Conservation (phyloP, 2,329 filamentous ascomycete species). For the Alternaria solani region DNA sequence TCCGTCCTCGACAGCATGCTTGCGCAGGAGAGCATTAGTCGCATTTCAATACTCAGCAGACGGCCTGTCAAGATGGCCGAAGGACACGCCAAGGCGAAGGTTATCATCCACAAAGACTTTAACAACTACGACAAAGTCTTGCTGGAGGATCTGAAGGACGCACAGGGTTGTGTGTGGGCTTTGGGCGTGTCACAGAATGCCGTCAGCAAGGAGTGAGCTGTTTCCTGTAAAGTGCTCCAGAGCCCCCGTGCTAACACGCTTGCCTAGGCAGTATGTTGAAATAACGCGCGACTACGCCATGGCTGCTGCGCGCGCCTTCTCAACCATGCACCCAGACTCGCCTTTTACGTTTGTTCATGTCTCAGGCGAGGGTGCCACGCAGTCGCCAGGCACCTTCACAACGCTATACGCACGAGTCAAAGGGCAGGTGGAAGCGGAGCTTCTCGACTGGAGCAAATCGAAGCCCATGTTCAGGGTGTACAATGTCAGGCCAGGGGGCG, state of each 20-base stretch:
- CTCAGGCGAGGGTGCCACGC: slow-evolving; percentile 70
- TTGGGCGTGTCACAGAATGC: slow-evolving; percentile 70
- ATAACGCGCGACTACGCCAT: slow-evolving; percentile 74
- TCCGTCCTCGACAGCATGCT: slow-evolving; percentile 52
- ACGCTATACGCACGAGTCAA: slow-evolving; percentile 70
- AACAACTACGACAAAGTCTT: slow-evolving; percentile 65
- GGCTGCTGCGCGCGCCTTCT: slow-evolving; percentile 68
- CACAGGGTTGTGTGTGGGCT: slow-evolving; percentile 76
- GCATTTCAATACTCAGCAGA: slow-evolving; percentile 73
- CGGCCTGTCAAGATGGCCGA: slow-evolving; percentile 70
- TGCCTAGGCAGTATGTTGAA: slow-evolving; percentile 65
- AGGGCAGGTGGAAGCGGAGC: slow-evolving; percentile 68
- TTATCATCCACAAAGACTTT: slow-evolving; percentile 75
- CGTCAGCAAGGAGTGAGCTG: slow-evolving; percentile 65
- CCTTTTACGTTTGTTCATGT: slow-evolving; percentile 76
- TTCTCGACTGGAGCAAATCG: slow-evolving; percentile 62
- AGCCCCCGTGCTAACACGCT: background rate
- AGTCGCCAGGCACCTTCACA: slow-evolving; percentile 64
- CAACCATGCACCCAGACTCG: slow-evolving; percentile 55
- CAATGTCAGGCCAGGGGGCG: slow-evolving; percentile 66
- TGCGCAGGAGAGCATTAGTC: slow-evolving; percentile 60
- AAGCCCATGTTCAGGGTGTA: slow-evolving; percentile 62
- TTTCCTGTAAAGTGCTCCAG: background rate
- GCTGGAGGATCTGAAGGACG: slow-evolving; percentile 68
- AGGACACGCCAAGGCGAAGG: slow-evolving; percentile 65